Conservation (phyloP, 768 basidiomycete genomes). For the Trichaptum fuscoviolaceum region DNA sequence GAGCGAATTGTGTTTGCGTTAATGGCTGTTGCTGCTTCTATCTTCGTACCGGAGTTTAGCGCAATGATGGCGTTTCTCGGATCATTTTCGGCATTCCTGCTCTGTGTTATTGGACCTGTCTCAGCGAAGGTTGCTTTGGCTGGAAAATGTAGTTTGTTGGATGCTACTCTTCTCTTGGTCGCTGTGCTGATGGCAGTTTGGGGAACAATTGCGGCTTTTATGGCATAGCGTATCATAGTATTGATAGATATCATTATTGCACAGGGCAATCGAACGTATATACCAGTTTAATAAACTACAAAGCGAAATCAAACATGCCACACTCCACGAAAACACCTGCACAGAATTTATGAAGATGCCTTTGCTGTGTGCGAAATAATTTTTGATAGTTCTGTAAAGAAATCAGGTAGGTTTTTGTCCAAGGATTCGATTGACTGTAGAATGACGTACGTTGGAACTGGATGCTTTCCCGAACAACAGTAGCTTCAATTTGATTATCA, state of each 20-base stretch:
- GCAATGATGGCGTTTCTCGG: constrained; percentile 87
- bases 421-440: constrained; percentile 7
- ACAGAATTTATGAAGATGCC: constrained; percentile 32
- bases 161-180: constrained; percentile 46
- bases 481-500: constrained; percentile 84
- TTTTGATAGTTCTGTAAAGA: constrained; percentile 59
- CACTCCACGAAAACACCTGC: constrained; percentile 8
- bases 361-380: constrained; percentile 68
- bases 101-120: constrained; percentile 76
- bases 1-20: constrained; percentile 57
- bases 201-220: constrained; percentile 69
- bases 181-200: constrained; percentile 66
- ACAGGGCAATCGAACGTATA: constrained; percentile 2
- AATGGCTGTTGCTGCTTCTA: constrained; percentile 62
- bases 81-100: constrained; percentile 70
- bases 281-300: background rate
- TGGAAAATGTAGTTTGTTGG: constrained; percentile 42
- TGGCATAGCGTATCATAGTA: constrained; percentile 18
- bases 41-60: constrained; percentile 74
- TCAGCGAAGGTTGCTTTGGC: constrained; percentile 61
- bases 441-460: constrained; percentile 67
- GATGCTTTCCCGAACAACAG: constrained; percentile 78
- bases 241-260: background rate
- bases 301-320: constrained; percentile 7
- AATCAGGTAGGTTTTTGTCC: constrained; percentile 9